Evolutionary conservation across 176 grass and related monocot genomes (phyloP), one percentile per base, ranked within the genome.

Genomic region (Oryza meridionalis): DNA sequence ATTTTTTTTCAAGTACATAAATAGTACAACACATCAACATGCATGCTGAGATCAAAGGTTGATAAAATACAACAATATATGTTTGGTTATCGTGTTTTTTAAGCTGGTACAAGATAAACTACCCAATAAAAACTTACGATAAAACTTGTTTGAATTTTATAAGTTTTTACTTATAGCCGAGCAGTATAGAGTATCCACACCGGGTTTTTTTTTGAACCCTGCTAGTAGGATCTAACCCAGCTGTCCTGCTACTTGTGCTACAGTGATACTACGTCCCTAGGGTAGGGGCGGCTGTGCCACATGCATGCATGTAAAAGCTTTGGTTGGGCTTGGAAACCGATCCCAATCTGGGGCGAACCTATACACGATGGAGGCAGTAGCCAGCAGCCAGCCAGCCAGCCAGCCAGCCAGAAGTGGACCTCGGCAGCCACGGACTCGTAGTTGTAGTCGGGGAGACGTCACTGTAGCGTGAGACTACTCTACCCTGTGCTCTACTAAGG

Each of bases 401-500:
- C 49, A 19, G 40, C 27, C 29, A 72, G 2, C 40, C 40, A 64
- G 11, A 4, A 50, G 75, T 19, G 44, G 70, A 75, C 61, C 85
- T 75, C 7, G n/a, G 31, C 50, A 21, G 17, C 53, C 70, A 72
- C 4, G 43, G 55, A 74, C 19, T 78, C 65, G 45, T 47, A 82
- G 72, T 47, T 70, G 50, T 22, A 16, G 66, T 11, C 38, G 25
- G 4, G 19, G 47, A 47, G 49, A 64, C 79, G 44, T 79, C 74
- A 68, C 80, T 88, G 58, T 44, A 83, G 73, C 38, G 29, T 35
- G 25, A 46, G 24, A 73, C 55, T 62, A 22, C 58, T 24, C 58
- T 62, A 62, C 58, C 58, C 58, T n/a, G 19, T 43, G 19, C 53
- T 21, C 21, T 62, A 24, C 17, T 44, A 53, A 22, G 27, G 46